Conservation (phyloP, 768 basidiomycete species). For the Phaeolepiota aurea region DNA sequence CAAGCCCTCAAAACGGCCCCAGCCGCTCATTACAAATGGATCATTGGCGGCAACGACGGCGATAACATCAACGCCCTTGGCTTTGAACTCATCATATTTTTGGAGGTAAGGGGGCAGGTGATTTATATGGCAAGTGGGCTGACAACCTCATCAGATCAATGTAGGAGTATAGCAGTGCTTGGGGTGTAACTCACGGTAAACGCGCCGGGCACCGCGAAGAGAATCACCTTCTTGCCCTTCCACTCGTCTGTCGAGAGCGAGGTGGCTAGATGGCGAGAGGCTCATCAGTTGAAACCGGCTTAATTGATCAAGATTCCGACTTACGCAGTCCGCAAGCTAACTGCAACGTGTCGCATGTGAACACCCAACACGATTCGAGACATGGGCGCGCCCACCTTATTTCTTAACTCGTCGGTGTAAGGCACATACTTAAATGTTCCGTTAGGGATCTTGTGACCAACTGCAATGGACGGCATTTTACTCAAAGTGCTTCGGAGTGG, state of each 20-base stretch:
- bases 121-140: constrained; percentile 58
- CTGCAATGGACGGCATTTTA: constrained; percentile 23
- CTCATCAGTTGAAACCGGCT: neutral
- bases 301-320: constrained; percentile 15
- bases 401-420: constrained; percentile 54
- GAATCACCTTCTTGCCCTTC: constrained; percentile 77
- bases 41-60: constrained; percentile 78
- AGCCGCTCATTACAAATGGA: constrained; percentile 64
- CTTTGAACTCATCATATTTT: constrained; percentile 66
- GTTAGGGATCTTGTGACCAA: constrained; percentile 29
- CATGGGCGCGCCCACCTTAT: constrained; percentile 43
- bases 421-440: constrained; percentile 45
- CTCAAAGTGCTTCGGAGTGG: too few species aligned
- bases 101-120: constrained; percentile 62
- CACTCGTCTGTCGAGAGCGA: constrained; percentile 52
- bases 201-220: constrained; percentile 74
- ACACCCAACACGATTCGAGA: too few species aligned
- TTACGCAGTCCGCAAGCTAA: constrained; percentile 57
- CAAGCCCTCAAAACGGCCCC: constrained; percentile 47
- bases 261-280: constrained; percentile 27
- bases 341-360: constrained; percentile 21
- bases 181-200: constrained; percentile 54
- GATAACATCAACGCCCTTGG: constrained; percentile 67
- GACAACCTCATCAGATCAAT: constrained; percentile 12
- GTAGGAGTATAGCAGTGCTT: neutral